phyloP scores from a whole-genome alignment of 495 filamentous ascomycete genomes.

The Staphylotrichum longicolle region DNA sequence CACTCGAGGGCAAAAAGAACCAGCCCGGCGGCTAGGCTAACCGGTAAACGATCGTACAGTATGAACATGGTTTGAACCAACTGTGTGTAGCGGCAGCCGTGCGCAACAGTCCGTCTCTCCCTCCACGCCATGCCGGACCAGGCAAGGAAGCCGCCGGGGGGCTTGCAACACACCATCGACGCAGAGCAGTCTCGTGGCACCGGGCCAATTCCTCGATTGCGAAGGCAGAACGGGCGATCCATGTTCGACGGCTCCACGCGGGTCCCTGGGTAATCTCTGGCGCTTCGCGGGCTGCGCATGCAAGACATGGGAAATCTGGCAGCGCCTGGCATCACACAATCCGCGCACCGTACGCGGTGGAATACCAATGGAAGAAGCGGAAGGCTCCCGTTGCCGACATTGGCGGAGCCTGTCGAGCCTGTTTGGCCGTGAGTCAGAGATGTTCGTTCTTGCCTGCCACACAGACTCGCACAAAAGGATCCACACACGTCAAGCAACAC shows the following conservation, averaged over 20 bases:
- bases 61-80: neutral
- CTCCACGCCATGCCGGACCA: slow-evolving; percentile 10
- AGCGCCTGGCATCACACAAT: neutral
- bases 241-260: slow-evolving; percentile 4
- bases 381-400: neutral
- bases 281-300: neutral
- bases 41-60: slow-evolving; percentile 4
- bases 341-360: neutral
- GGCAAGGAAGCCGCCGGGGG: slow-evolving; percentile 18
- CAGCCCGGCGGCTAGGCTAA: slow-evolving; percentile 8
- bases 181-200: slow-evolving; percentile 25
- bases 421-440: slow-evolving; percentile 26
- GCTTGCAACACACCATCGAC: slow-evolving; percentile 26
- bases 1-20: neutral
- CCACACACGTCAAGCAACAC: neutral
- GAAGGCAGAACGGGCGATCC: slow-evolving; percentile 27
- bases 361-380: too few relatives aligned
- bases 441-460: too few relatives aligned
- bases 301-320: neutral
- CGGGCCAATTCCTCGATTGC: slow-evolving; percentile 29
- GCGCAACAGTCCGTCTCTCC: neutral
- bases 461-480: too few relatives aligned
- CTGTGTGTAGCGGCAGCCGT: neutral
- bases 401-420: slow-evolving; percentile 3
- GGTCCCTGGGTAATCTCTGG: slow-evolving; percentile 21